A percentile compares a stretch with the other conserved stretches of the same genome.
phyloP scores from a whole-genome alignment of 2,329 filamentous ascomycete species.

The Aaosphaeria arxii region DNA sequence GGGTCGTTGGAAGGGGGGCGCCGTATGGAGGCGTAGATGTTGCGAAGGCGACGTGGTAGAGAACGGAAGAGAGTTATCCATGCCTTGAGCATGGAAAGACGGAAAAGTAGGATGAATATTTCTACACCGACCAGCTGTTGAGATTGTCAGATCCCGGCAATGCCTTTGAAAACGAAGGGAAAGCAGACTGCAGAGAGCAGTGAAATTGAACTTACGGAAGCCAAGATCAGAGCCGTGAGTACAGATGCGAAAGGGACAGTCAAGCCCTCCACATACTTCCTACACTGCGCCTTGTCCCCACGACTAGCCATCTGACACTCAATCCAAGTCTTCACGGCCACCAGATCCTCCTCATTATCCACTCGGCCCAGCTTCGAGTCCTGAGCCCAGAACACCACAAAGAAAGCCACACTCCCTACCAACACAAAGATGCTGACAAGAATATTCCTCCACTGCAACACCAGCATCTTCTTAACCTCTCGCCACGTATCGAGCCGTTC shows the following conservation, averaged over 20 bases:
- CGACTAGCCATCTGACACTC: slow-evolving; percentile 16
- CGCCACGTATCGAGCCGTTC: slow-evolving; percentile 16
- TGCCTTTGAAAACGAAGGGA: background rate
- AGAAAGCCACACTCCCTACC: slow-evolving; percentile 23
- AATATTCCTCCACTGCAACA: slow-evolving; percentile 27
- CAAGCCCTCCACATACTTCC: slow-evolving; percentile 21
- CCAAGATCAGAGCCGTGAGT: slow-evolving; percentile 20
- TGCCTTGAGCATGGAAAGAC: slow-evolving; percentile 20
- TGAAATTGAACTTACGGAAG: slow-evolving; percentile 21
- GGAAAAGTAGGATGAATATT: slow-evolving; percentile 32
- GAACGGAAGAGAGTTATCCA: slow-evolving; percentile 18
- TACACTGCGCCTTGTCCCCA: slow-evolving; percentile 21
- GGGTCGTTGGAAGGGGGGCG: background rate
- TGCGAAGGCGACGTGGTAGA: slow-evolving; percentile 6
- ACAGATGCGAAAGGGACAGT: slow-evolving; percentile 14
- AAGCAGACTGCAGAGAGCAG: no score
- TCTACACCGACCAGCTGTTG: slow-evolving; percentile 36
- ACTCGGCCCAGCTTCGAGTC: slow-evolving; percentile 19
- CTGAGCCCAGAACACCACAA: slow-evolving; percentile 26
- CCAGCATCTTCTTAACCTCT: slow-evolving; percentile 19
- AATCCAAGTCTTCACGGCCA: slow-evolving; percentile 21
- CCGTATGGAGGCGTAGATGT: slow-evolving; percentile 2
- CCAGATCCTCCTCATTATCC: slow-evolving; percentile 15
- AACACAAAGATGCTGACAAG: slow-evolving; percentile 24
- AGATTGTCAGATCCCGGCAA: background rate